Conservation (phyloP, 164 flowering plant species). For the Vitis amurensis region DNA sequence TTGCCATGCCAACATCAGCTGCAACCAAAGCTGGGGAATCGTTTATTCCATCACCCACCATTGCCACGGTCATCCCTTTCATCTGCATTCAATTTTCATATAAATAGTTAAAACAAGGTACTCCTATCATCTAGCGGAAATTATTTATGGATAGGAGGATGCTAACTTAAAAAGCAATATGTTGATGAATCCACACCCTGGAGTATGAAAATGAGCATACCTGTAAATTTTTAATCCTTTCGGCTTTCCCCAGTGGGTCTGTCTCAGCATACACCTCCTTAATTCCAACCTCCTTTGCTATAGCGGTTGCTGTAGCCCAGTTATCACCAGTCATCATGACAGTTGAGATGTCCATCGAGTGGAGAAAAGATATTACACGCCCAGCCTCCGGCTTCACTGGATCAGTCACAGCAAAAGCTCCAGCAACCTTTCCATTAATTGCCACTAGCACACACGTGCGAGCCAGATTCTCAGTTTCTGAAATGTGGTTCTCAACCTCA, state of each 20-base stretch:
- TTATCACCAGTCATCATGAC: slow-evolving; percentile 97
- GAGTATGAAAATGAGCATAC: slow-evolving; percentile 22
- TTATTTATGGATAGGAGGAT: no score
- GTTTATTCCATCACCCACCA: slow-evolving; percentile 98
- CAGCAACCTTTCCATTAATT: slow-evolving; percentile 66
- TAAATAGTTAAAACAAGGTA: not conserved
- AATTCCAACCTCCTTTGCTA: slow-evolving; percentile 85
- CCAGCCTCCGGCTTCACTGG: slow-evolving; percentile 90
- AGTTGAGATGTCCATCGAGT: slow-evolving; percentile 68
- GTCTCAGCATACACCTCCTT: slow-evolving; percentile 78
- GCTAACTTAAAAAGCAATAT: not conserved
- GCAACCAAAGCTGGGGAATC: slow-evolving; percentile 94
- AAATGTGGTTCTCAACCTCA: slow-evolving; percentile 58
- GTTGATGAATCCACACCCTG: no score
- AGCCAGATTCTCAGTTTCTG: slow-evolving; percentile 70
- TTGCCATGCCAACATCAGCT: slow-evolving; percentile 97
- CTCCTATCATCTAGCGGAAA: not conserved
- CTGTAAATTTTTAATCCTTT: slow-evolving; percentile 85
- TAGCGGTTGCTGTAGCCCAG: slow-evolving; percentile 79
- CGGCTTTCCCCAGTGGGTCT: slow-evolving; percentile 85
- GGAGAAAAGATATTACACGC: slow-evolving; percentile 67
- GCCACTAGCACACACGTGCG: slow-evolving; percentile 82
- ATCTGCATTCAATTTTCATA: slow-evolving; percentile 35
- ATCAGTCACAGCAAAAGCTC: slow-evolving; percentile 84
- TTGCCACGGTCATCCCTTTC: slow-evolving; percentile 70